Evolutionary conservation across 805 yeast genomes (phyloP), one percentile per base, ranked within the genome.

Genomic region (Brettanomyces nanus): DNA sequence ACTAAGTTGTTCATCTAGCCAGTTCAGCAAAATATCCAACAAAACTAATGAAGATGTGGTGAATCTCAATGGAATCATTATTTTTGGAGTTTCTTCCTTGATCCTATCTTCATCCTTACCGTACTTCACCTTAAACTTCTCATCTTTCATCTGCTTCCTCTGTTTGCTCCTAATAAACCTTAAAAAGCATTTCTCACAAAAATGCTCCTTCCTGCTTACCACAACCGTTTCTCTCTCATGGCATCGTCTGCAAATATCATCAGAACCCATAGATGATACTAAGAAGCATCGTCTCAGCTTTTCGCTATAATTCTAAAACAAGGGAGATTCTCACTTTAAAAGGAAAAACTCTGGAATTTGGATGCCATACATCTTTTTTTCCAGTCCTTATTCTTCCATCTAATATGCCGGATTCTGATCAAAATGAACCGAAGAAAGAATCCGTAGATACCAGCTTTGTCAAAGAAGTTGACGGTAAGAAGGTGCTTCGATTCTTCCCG

Each of bases 101-200:
- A 42, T 36, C 14, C 43, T n/a, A 13, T 6, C 29, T 21, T 60
- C 63, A 14, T 62, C 62, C 1, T 60, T 59, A 11, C 74, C 75
- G 48, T 64, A 86, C 49, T 78, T 72, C 18, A 83, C 89, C 52
- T 85, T 83, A 61, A 72, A 87, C 38, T 68, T 73, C 11, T 83
- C 87, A 45, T 70, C 73, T 54, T 63, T 67, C 86, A 90, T 77
- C 51, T 71, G 82, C 51, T 81, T 83, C 44, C 95, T 68, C 58
- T 85, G 87, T 56, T 89, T 89, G 19, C 85, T 79, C 40, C 80
- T 69, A 27, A 89, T 66, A 53, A 85, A 89, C 42, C 77, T 69
- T 17, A 71, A 53, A 48, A 85, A 90, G 57, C 97, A 89, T 2
- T 45, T 40, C 42, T 63, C 58, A 59, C 94, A 84, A 41, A 80